Evolutionary conservation across 2,329 filamentous ascomycete species (phyloP).

Genomic region (Claviceps fusiformis): DNA sequence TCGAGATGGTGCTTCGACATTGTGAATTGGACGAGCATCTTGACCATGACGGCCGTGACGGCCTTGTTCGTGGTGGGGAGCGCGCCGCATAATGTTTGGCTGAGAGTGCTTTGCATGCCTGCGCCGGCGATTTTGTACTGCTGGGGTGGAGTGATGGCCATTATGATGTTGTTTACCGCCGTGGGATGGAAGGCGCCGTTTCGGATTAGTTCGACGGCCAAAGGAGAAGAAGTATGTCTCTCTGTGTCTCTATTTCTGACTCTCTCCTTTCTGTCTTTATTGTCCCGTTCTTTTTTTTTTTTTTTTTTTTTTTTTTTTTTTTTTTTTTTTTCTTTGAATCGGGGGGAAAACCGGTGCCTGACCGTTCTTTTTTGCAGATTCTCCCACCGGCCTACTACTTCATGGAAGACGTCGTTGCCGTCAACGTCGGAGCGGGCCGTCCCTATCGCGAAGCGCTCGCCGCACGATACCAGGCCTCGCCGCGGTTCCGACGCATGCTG

Average conservation of each 20-base stretch:
- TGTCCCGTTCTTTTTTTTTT: no score
- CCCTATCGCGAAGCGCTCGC: constrained; percentile 28
- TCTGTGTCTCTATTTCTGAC: no score
- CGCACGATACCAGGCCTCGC: constrained; percentile 27
- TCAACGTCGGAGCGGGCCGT: constrained; percentile 46
- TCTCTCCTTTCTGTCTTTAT: not conserved
- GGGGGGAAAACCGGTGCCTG: no score
- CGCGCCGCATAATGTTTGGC: constrained; percentile 33
- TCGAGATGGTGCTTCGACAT: constrained; percentile 37
- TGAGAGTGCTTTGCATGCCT: constrained; percentile 37
- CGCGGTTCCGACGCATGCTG: constrained; percentile 27
- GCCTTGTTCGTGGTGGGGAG: constrained; percentile 36
- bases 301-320: no score
- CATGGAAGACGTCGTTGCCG: constrained; percentile 53
- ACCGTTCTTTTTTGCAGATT: constrained; percentile 22
- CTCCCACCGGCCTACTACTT: constrained; percentile 50
- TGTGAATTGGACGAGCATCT: constrained; percentile 30
- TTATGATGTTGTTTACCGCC: constrained; percentile 21
- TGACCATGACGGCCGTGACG: constrained; percentile 36
- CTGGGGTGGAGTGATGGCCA: constrained; percentile 26
- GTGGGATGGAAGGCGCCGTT: constrained; percentile 38
- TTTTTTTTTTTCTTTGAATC: no score
- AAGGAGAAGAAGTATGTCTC: constrained; percentile 29
- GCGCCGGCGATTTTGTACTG: constrained; percentile 36
- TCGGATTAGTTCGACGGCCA: constrained; percentile 49